A percentile compares a stretch with the other conserved stretches of the same genome.
Evolutionary conservation across 768 basidiomycete genomes (phyloP).

Genomic region (Psilocybe sp.): DNA sequence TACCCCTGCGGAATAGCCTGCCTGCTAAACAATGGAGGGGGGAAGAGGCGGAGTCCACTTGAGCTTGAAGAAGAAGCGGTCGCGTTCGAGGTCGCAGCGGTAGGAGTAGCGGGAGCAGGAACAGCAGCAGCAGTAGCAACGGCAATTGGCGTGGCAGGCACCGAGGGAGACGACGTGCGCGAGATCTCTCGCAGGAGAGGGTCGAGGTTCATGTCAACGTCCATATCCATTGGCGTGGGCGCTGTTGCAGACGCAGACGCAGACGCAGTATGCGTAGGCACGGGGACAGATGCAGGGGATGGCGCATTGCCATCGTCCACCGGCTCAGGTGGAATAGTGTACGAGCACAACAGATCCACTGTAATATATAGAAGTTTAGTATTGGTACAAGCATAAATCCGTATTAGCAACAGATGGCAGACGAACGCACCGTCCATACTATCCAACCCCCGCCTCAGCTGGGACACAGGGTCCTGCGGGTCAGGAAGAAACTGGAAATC

Average conservation of each 20-base stretch:
- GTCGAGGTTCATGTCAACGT: conserved; percentile 42
- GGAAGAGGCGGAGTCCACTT: conserved; percentile 74
- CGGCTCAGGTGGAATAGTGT: conserved; percentile 63
- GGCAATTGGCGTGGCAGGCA: too few species aligned
- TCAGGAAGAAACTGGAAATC: conserved; percentile 90
- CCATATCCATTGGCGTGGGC: conserved; percentile 5
- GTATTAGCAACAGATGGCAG: background rate
- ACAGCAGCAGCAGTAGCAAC: too few species aligned
- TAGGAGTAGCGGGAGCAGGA: too few species aligned
- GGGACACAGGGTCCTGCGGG: conserved; percentile 62
- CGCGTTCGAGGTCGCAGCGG: background rate
- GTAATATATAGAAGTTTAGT: background rate
- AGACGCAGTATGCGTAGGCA: too few species aligned
- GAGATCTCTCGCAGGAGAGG: conserved; percentile 36
- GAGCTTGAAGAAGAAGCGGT: conserved; percentile 15
- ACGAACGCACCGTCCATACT: conserved; percentile 72
- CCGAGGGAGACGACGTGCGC: conserved; percentile 5
- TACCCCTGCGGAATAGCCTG: conserved; percentile 79
- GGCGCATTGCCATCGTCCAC: conserved; percentile 54
- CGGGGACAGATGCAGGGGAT: conserved; percentile 8
- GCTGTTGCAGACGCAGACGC: background rate
- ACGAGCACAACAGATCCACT: conserved; percentile 78
- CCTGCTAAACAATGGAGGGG: conserved; percentile 87
- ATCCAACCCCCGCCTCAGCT: conserved; percentile 72
- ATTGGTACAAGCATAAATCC: background rate